Conservation (phyloP, 2,329 filamentous ascomycete species). For the Graphilbum ipis-grandicollis region DNA sequence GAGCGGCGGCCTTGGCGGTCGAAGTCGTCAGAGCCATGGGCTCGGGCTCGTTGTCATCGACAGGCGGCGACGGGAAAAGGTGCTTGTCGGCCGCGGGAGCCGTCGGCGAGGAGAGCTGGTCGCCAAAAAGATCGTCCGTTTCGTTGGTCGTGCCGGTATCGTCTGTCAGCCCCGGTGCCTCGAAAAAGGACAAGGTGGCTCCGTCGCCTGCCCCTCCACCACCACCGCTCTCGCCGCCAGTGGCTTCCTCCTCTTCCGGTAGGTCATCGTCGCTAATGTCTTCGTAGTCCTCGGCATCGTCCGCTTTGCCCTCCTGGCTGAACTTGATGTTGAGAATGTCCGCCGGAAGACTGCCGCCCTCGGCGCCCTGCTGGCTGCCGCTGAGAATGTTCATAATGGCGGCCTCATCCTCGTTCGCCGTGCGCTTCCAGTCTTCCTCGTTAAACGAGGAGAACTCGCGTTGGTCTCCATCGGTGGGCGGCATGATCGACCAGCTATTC, state of each 20-base stretch:
- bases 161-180: conserved; percentile 38
- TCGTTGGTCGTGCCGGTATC: conserved; percentile 43
- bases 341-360: conserved; percentile 16
- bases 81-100: conserved; percentile 13
- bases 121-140: conserved; percentile 53
- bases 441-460: conserved; percentile 12
- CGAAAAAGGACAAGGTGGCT: conserved; percentile 24
- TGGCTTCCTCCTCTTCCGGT: conserved; percentile 53
- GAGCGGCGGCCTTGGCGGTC: not conserved
- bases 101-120: conserved; percentile 29
- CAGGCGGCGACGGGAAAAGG: conserved; percentile 14
- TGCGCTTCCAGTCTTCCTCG: conserved; percentile 22
- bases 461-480: conserved; percentile 11
- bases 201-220: too few species aligned
- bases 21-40: not conserved
- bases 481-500: too few species aligned
- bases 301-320: conserved; percentile 63
- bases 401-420: conserved; percentile 31
- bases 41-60: not conserved
- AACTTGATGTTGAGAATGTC: conserved; percentile 27
- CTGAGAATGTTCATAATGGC: conserved; percentile 27
- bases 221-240: too few species aligned
- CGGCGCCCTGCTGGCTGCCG: conserved; percentile 21
- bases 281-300: conserved; percentile 76
- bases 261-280: conserved; percentile 91